Percentiles rank a stretch among this genome's conserved stretches.
Conservation (phyloP, 352 stramenopile genomes). For the Globisporangium splendens region DNA sequence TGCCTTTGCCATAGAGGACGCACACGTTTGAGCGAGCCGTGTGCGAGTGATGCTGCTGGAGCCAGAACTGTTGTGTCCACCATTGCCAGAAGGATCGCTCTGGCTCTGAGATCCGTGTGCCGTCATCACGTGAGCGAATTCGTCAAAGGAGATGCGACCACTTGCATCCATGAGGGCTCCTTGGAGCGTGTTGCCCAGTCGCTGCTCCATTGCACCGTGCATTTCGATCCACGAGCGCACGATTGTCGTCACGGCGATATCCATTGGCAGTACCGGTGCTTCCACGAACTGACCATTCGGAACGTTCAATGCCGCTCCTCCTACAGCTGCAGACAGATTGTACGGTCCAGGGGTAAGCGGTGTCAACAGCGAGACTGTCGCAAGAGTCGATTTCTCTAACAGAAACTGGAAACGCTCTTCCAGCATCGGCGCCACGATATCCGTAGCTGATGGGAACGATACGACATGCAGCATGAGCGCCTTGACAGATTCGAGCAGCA, state of each 20-base stretch:
- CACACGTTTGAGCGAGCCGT: conserved; percentile 34
- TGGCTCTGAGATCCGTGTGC: not conserved
- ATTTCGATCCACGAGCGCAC: conserved; percentile 29
- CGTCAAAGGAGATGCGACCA: conserved; percentile 27
- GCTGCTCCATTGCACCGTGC: conserved; percentile 18
- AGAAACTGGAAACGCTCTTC: conserved; percentile 21
- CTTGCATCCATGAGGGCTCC: conserved; percentile 11
- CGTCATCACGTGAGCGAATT: conserved; percentile 37
- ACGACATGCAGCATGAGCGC: conserved; percentile 30
- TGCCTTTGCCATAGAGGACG: conserved; percentile 1
- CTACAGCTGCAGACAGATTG: conserved; percentile 2
- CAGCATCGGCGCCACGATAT: conserved; percentile 10
- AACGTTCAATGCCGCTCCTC: not conserved
- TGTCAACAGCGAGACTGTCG: conserved; percentile 28
- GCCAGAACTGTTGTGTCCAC: not conserved
- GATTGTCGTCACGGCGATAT: conserved; percentile 28
- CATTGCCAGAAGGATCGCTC: conserved; percentile 2
- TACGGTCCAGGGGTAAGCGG: conserved; percentile 25
- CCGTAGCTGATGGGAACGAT: conserved; percentile 15
- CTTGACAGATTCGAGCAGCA: conserved; percentile 42
- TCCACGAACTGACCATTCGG: conserved; percentile 32
- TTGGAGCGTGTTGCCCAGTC: conserved; percentile 24
- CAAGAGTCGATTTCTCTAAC: conserved; percentile 13
- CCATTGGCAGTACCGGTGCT: conserved; percentile 24
- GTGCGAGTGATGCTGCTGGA: conserved; percentile 8